phyloP scores from a whole-genome alignment of 768 basidiomycete species.

The Termitomyces sp. region DNA sequence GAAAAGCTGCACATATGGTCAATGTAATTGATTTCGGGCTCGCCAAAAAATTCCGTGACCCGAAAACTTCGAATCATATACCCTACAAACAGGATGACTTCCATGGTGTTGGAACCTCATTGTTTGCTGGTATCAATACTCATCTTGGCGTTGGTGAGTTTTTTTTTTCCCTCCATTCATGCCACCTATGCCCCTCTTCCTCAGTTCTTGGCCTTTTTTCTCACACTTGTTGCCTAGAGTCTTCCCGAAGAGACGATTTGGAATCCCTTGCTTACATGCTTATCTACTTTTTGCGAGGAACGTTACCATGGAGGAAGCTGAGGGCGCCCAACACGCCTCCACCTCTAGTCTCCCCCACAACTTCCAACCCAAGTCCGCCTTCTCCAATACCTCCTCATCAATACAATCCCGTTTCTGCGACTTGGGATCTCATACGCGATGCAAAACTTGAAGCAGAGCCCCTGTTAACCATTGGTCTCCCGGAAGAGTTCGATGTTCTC shows the following conservation, averaged over 20 bases:
- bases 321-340: constrained; percentile 39
- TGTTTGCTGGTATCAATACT: constrained; percentile 72
- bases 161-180: constrained; percentile 1
- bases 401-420: constrained; percentile 55
- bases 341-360: constrained; percentile 19
- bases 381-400: constrained; percentile 15
- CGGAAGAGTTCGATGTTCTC: constrained; percentile 76
- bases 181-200: background rate
- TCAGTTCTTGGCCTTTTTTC: background rate
- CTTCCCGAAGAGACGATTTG: constrained; percentile 72
- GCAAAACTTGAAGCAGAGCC: constrained; percentile 61
- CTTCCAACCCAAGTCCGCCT: constrained; percentile 13
- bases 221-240: constrained; percentile 37
- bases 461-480: constrained; percentile 70
- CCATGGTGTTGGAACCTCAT: constrained; percentile 74
- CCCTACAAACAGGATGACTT: constrained; percentile 69
- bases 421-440: constrained; percentile 75
- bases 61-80: constrained; percentile 58
- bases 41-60: constrained; percentile 71
- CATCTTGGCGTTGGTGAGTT: constrained; percentile 68
- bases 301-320: constrained; percentile 73
- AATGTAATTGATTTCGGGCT: constrained; percentile 92
- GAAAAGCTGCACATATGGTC: constrained; percentile 54
- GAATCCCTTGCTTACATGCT: constrained; percentile 81
- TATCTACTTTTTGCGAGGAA: constrained; percentile 74